Evolutionary conservation across 768 basidiomycete genomes (phyloP), one percentile per base, ranked within the genome.

Genomic region (Floccularia luteovirens): DNA sequence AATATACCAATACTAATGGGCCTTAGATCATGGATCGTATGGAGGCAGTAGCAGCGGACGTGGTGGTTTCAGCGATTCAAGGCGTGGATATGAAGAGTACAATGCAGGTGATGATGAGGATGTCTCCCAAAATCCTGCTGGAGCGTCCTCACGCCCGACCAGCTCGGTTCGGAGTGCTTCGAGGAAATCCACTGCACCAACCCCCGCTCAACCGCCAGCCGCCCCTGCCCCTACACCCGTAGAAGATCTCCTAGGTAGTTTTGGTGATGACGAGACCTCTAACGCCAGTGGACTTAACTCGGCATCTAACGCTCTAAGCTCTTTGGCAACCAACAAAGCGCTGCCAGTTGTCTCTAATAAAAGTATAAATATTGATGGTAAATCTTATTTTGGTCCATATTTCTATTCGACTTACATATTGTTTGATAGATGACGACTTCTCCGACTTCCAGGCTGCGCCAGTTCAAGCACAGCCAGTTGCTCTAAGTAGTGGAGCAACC

Each of bases 101-200:
- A 88, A 94, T 48, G 96, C 94, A 10, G 94, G 94, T 1, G 90
- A 90, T 43, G 93, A 97, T 44, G 91, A 94, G 46, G 54, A 66
- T 24, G 45, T 58, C 13, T 40, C 56, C 11, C 48, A 43, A 13
- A 46, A 57, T 32, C 55, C 62, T 31, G 49, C 60, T 55, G 28
- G 59, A 50, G 43, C 53, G 31, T 45, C 62, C 55, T 45, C 70
- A 59, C 38, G 67, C 59, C 44, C 66, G 16, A 40, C 63, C 32
- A 24, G 24, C 25, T 43, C 55, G 5, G 40, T 49, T 20, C 46
- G 52, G n/a, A 48, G 55, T 19, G 55, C 69, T 23, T 43, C 54
- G 25, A 55, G 67, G 35, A 72, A 67, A 42, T 44, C 63, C 1
- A 64, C 61, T 38, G 56, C 61, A 3, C 54, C 67, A 11, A 47